phyloP scores from a whole-genome alignment of 192 early-diverging fungal genomes.

The Glomus cerebriforme region DNA sequence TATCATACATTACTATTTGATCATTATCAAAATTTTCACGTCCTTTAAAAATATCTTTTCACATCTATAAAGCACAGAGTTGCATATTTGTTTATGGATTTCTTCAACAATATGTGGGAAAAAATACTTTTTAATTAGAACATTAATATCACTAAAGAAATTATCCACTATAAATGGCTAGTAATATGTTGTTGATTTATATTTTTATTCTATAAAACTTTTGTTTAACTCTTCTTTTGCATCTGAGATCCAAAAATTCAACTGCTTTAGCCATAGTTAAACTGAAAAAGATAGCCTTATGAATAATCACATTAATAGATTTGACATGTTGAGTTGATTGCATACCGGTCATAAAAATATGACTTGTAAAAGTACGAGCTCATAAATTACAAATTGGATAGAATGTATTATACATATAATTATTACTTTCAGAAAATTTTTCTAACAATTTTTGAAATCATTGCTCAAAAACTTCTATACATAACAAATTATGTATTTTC shows the following conservation, averaged over 20 bases:
- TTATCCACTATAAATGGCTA: background rate
- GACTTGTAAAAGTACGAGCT: background rate
- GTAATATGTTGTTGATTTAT: background rate
- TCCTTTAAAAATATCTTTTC: background rate
- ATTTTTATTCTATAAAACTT: background rate
- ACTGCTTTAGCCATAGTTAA: background rate
- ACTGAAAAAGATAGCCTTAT: background rate
- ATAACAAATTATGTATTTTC: background rate
- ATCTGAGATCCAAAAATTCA: background rate
- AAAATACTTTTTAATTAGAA: background rate
- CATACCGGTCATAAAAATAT: constrained; percentile 21
- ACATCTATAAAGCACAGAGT: background rate
- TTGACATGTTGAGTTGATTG: constrained; percentile 28
- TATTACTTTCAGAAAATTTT: background rate
- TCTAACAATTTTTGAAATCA: background rate
- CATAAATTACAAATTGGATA: background rate
- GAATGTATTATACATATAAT: background rate
- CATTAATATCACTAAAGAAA: background rate
- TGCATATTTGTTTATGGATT: background rate
- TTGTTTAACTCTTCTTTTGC: background rate
- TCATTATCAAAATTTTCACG: background rate
- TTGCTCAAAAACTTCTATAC: background rate
- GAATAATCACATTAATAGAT: background rate
- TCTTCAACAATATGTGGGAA: background rate
- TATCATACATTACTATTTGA: too few relatives aligned